Evolutionary conservation across 2,329 filamentous ascomycete species (phyloP), one percentile per base, ranked within the genome.

Genomic region (Trichoderma sp.): DNA sequence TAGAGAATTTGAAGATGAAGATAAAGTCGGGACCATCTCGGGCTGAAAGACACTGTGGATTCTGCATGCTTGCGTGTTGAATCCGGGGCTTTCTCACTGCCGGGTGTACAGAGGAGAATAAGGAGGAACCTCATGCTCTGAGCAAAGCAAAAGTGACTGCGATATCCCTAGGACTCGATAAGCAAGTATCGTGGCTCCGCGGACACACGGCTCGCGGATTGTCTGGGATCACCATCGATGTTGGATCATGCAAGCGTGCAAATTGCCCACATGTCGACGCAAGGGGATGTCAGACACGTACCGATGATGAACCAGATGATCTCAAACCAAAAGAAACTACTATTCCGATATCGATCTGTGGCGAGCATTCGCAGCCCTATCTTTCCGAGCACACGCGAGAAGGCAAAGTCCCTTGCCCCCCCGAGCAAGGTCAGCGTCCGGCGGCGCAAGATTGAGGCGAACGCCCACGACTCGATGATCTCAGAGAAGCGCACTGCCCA

Each of bases 401-500:
- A n/a, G 17, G 14, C 7, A n/a, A 19, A 21, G 45, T 19, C 5
- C 21, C 14, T 26, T 51, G 41, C 19, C 9, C 21, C 2, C 39
- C 15, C n/a, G 44, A 19, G 58, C 34, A 52, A 6, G 17, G 26
- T 39, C 15, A 54, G 24, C 21, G n/a, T 34, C 30, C n/a, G 50
- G 30, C 28, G 17, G 43, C 57, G 21, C 47, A 41, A 10, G 57
- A 52, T 52, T 3, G 57, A 5, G 54, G 12, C 47, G n/a, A 61
- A 43, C 28, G 24, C 24, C 48, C 48, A 7, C 24, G 21, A 44
- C 6, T n/a, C 21, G n/a, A 51, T 58, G 43, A 28, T 14, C 19
- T 50, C 30, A 24, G 19, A 26, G 51, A 34, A 44, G 7, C n/a
- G 62, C 54, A 51, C 54, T 64, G 62, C 43, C 14, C 62, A 44